These are phyloP conservation scores for Neurospora intermedia DNA, from an alignment of 495 filamentous ascomycete genomes.

Conservation along the genomic window DNA sequence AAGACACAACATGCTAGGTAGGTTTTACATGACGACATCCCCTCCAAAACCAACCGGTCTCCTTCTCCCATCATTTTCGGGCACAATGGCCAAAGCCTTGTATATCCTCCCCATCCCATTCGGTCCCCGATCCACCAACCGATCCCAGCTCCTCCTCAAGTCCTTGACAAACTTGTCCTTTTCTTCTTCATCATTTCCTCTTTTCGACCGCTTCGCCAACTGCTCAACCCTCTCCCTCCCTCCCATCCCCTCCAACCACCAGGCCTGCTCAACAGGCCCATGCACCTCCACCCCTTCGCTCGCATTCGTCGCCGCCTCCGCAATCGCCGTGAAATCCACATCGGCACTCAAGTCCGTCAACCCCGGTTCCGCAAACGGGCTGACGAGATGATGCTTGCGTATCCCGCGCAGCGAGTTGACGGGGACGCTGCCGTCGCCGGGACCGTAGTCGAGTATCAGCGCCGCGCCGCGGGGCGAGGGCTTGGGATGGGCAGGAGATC, in stretches of 20 bases:
- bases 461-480: constrained; percentile 64
- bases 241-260: constrained; percentile 69
- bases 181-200: constrained; percentile 38
- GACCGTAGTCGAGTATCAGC: constrained; percentile 90
- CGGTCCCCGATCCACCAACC: constrained; percentile 66
- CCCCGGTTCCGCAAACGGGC: constrained; percentile 67
- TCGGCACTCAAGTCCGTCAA: constrained; percentile 79
- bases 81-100: constrained; percentile 84
- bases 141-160: constrained; percentile 63
- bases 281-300: constrained; percentile 80
- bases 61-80: constrained; percentile 59
- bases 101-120: constrained; percentile 90
- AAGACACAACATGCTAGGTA: neutral
- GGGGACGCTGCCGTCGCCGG: constrained; percentile 58
- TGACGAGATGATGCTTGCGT: constrained; percentile 56
- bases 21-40: constrained; percentile 32
- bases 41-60: constrained; percentile 91
- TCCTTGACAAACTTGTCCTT: constrained; percentile 55
- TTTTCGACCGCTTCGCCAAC: constrained; percentile 40
- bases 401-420: constrained; percentile 84
- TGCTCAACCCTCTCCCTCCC: constrained; percentile 65
- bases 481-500: constrained; percentile 46
- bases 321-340: constrained; percentile 80
- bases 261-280: constrained; percentile 79
- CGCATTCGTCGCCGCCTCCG: constrained; percentile 64